phyloP scores from a whole-genome alignment of 176 grass and related monocot genomes.

The Melocanna baccifera region DNA sequence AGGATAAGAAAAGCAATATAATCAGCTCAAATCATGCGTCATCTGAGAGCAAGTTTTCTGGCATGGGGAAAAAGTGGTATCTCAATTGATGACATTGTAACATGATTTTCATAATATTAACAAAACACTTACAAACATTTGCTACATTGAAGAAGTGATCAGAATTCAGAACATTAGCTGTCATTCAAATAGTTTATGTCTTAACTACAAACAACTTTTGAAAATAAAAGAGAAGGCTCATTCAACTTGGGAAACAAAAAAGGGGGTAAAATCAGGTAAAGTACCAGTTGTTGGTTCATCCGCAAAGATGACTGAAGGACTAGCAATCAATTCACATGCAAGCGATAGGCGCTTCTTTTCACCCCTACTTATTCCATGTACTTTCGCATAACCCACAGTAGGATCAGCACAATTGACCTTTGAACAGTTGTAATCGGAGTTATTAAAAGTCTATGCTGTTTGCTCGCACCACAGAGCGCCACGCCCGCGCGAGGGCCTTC shows the following conservation, averaged over 20 bases:
- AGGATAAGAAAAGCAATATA: background rate
- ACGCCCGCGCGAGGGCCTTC: too few species aligned
- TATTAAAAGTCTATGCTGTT: too few species aligned
- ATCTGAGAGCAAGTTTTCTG: background rate
- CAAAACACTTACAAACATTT: background rate
- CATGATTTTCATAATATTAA: background rate
- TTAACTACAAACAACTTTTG: background rate
- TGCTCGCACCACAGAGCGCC: too few species aligned
- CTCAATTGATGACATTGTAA: background rate
- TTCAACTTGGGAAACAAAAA: background rate
- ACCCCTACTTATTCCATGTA: constrained; percentile 86
- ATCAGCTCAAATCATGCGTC: background rate
- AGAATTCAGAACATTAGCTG: background rate
- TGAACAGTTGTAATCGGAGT: constrained; percentile 1
- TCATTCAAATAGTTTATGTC: background rate
- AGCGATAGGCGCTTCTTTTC: constrained; percentile 94
- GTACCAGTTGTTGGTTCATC: constrained; percentile 95
- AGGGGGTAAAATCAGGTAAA: background rate
- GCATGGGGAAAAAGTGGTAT: background rate
- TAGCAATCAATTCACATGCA: constrained; percentile 95
- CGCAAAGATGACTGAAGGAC: constrained; percentile 85
- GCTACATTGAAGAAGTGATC: background rate
- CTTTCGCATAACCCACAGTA: constrained; percentile 90
- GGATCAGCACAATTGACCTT: constrained; percentile 94
- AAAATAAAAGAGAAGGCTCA: background rate